Percentiles rank a stretch among this genome's conserved stretches.
Evolutionary conservation across 805 yeast species (phyloP).

Genomic region (Spathaspora hagerdaliae): DNA sequence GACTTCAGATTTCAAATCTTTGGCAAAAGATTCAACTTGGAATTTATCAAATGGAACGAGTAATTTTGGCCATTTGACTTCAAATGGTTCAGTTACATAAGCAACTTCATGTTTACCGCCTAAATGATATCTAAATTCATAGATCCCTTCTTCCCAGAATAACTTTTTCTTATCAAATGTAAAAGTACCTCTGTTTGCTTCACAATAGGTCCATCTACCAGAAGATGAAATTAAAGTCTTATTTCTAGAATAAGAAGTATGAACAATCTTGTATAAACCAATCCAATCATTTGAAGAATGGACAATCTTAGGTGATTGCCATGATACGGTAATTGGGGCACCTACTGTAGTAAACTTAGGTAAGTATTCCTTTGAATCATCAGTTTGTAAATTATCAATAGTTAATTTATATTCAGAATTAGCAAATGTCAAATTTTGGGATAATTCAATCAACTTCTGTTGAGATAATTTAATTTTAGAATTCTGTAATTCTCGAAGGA

Average conservation of each 20-base stretch:
- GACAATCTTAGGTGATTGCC: conserved; percentile 45
- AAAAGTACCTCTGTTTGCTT: conserved; percentile 39
- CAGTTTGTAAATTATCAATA: conserved; percentile 17
- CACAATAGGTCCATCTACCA: conserved; percentile 56
- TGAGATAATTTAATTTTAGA: conserved; percentile 30
- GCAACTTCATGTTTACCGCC: conserved; percentile 68
- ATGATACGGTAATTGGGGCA: conserved; percentile 48
- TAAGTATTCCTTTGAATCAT: conserved; percentile 2
- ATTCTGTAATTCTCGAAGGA: conserved; percentile 36
- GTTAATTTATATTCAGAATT: conserved; percentile 29
- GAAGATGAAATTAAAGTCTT: conserved; percentile 58
- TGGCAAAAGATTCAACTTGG: conserved; percentile 28
- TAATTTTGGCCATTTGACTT: conserved; percentile 43
- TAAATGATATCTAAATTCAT: conserved; percentile 70
- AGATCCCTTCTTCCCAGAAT: conserved; percentile 65
- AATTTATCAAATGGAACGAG: conserved; percentile 25
- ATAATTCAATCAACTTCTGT: conserved; percentile 33
- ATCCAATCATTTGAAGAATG: conserved; percentile 65
- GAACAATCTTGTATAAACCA: conserved; percentile 64
- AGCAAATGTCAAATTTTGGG: conserved; percentile 37
- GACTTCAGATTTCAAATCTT: conserved; percentile 24
- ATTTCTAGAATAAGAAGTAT: conserved; percentile 51
- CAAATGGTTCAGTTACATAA: conserved; percentile 62
- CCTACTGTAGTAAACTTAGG: conserved; percentile 37
- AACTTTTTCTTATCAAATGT: conserved; percentile 46